These are phyloP conservation scores for Podospora bellae-mahoneyi DNA, from an alignment of 495 filamentous ascomycete species.

Conservation along the genomic window DNA sequence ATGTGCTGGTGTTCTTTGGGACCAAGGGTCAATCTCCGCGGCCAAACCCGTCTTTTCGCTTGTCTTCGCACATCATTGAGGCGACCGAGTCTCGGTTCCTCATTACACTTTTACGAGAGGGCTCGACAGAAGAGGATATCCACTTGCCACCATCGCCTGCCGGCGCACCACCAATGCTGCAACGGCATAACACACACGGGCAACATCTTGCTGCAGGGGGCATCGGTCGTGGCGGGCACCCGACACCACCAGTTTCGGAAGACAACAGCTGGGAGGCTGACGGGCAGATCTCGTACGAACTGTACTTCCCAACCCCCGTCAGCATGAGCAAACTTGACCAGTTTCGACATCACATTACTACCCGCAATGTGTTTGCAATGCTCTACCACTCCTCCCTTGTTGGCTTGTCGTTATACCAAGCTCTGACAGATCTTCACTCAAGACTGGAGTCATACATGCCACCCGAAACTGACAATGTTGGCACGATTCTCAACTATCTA, in stretches of 20 bases:
- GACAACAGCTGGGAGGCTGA: conserved; percentile 41
- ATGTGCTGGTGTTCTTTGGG: conserved; percentile 58
- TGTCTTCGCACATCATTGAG: conserved; percentile 56
- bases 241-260: conserved; percentile 45
- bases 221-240: conserved; percentile 33
- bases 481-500: conserved; percentile 56
- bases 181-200: conserved; percentile 29
- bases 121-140: conserved; percentile 46
- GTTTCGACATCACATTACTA: conserved; percentile 55
- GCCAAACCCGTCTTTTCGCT: conserved; percentile 53
- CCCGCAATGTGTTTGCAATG: conserved; percentile 63
- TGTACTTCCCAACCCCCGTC: conserved; percentile 54
- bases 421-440: conserved; percentile 54
- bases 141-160: conserved; percentile 44
- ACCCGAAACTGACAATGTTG: conserved; percentile 42
- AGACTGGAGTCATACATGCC: conserved; percentile 54
- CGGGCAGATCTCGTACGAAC: conserved; percentile 55
- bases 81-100: conserved; percentile 53
- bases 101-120: conserved; percentile 50
- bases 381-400: conserved; percentile 55
- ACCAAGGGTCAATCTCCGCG: conserved; percentile 39
- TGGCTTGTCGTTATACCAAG: conserved; percentile 56
- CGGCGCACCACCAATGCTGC: conserved; percentile 43
- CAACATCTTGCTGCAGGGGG: conserved; percentile 30
- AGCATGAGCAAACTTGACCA: conserved; percentile 45